Evolutionary conservation across 805 yeast species (phyloP).

Genomic region (Ogataea siamensis): DNA sequence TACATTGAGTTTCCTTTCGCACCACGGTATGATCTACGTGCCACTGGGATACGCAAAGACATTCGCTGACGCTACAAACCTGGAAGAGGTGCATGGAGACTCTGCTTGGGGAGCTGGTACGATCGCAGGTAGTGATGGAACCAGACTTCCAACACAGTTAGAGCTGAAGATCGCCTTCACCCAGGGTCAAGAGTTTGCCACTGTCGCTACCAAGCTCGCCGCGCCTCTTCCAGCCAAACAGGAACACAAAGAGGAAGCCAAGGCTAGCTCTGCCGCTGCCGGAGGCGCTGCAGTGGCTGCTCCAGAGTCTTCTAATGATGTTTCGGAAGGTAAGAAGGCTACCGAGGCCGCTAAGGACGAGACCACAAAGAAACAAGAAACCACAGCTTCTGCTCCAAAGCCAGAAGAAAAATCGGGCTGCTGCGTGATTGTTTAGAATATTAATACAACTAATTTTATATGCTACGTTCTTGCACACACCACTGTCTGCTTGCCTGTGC

Average conservation of each 20-base stretch:
- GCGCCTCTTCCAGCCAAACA: too few species aligned
- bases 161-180: conserved; percentile 61
- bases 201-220: conserved; percentile 36
- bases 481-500: conserved; percentile 39
- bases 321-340: conserved; percentile 8
- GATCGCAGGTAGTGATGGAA: conserved; percentile 73
- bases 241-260: neutral
- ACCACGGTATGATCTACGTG: conserved; percentile 77
- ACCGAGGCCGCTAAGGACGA: conserved; percentile 9
- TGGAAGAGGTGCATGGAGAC: conserved; percentile 72
- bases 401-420: conserved; percentile 11
- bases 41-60: conserved; percentile 72
- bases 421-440: conserved; percentile 14
- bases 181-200: conserved; percentile 68
- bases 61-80: conserved; percentile 51
- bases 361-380: conserved; percentile 1
- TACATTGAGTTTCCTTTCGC: conserved; percentile 62
- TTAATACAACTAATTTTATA: neutral
- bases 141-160: conserved; percentile 60
- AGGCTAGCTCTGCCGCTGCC: neutral
- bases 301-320: too few species aligned
- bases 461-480: conserved; percentile 16
- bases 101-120: conserved; percentile 89
- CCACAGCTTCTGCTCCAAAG: conserved; percentile 12
- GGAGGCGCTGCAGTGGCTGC: conserved; percentile 5